Evolutionary conservation across 352 stramenopile genomes (phyloP).

Genomic region (Globisporangium cystogenes): DNA sequence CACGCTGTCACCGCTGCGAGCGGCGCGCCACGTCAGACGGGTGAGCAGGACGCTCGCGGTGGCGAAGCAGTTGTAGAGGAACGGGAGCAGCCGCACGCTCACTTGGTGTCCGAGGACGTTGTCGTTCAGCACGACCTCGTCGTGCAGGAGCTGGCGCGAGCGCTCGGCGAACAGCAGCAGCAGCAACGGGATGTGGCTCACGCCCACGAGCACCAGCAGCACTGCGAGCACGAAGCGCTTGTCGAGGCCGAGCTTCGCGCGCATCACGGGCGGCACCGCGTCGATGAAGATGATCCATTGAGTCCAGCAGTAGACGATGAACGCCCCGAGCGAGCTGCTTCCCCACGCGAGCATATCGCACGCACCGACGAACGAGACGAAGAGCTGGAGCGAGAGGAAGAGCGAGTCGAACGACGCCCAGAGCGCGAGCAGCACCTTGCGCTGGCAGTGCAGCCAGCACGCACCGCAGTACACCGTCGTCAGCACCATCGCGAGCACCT

Average conservation of each 20-base stretch:
- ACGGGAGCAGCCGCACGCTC: conserved; percentile 7
- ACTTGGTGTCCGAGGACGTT: conserved; percentile 6
- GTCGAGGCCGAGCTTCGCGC: conserved; percentile 7
- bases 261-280: conserved; percentile 14
- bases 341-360: conserved; percentile 18
- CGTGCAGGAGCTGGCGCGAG: conserved; percentile 8
- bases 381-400: conserved; percentile 22
- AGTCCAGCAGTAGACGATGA: conserved; percentile 13
- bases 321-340: neutral
- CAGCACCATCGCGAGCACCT: neutral
- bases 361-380: conserved; percentile 8
- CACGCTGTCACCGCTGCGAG: conserved; percentile 7
- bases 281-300: conserved; percentile 17
- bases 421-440: conserved; percentile 5
- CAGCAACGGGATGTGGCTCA: neutral
- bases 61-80: conserved; percentile 17
- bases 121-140: too few species aligned
- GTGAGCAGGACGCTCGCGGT: too few species aligned
- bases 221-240: conserved; percentile 4
- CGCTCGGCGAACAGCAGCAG: neutral
- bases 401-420: conserved; percentile 21
- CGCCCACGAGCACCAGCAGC: neutral
- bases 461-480: neutral
- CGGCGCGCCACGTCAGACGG: conserved; percentile 17
- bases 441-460: conserved; percentile 6